A percentile compares a stretch with the other conserved stretches of the same genome.
phyloP scores from a whole-genome alignment of 352 stramenopile genomes.

The Aphanomyces astaci region DNA sequence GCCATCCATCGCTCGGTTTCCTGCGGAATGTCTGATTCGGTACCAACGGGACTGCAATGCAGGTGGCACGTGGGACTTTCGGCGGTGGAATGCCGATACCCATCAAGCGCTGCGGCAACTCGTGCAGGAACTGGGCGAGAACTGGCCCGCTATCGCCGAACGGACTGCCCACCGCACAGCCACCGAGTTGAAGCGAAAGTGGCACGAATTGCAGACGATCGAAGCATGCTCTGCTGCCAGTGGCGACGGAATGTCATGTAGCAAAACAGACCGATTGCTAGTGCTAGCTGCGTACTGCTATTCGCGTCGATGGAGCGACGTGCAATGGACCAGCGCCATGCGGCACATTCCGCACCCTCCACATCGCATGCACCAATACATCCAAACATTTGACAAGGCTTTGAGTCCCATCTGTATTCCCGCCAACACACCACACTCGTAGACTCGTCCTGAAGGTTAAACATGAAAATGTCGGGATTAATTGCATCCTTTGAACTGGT shows the following conservation, averaged over 20 bases:
- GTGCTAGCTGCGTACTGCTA: slow-evolving; percentile 7
- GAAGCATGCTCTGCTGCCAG: not conserved
- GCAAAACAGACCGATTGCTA: not conserved
- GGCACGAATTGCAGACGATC: not conserved
- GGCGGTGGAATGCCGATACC: not conserved
- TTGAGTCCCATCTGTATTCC: too few species aligned
- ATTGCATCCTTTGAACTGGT: not conserved
- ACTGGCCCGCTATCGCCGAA: not conserved
- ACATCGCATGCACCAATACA: not conserved
- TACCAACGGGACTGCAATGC: not conserved
- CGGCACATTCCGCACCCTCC: not conserved
- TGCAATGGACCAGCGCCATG: not conserved
- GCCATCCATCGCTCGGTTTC: not conserved
- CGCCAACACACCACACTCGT: too few species aligned
- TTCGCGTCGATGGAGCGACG: not conserved
- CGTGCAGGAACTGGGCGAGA: not conserved
- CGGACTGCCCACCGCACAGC: not conserved
- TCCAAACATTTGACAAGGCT: not conserved
- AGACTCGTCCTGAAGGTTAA: not conserved
- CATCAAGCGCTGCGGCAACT: not conserved
- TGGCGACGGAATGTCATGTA: not conserved
- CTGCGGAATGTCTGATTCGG: not conserved
- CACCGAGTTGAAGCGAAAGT: not conserved
- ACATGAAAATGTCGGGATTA: not conserved
- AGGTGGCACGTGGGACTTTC: not conserved